phyloP scores from a whole-genome alignment of 2,329 filamentous ascomycete genomes.

The Alternaria atra region DNA sequence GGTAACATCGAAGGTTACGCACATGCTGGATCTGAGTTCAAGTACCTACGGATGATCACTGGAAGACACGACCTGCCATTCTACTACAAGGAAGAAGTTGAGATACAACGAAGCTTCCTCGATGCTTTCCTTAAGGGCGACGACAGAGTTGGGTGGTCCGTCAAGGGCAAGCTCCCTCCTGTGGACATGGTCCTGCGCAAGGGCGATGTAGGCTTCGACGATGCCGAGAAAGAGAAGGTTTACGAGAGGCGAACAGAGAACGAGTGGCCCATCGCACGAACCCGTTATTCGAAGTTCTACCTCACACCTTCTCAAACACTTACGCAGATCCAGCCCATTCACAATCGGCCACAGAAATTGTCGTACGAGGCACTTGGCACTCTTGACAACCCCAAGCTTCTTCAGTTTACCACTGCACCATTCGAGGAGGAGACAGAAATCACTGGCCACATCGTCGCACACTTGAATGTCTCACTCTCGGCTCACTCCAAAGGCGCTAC shows the following conservation, averaged over 20 bases:
- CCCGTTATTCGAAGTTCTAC: constrained; percentile 69
- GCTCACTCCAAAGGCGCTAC: constrained; percentile 50
- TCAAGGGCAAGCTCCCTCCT: constrained; percentile 65
- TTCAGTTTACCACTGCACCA: constrained; percentile 66
- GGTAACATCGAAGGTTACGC: constrained; percentile 74
- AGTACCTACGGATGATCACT: constrained; percentile 74
- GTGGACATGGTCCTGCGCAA: constrained; percentile 71
- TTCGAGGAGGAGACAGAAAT: constrained; percentile 74
- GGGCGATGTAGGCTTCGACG: constrained; percentile 72
- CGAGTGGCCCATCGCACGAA: constrained; percentile 74
- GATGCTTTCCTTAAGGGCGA: constrained; percentile 76
- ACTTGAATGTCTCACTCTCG: constrained; percentile 68
- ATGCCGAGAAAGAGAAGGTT: constrained; percentile 66
- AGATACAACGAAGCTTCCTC: constrained; percentile 72
- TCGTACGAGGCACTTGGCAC: constrained; percentile 69
- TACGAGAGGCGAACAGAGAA: constrained; percentile 66
- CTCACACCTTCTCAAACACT: constrained; percentile 62
- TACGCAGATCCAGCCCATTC: constrained; percentile 41
- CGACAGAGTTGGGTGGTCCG: constrained; percentile 68
- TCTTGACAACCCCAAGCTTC: constrained; percentile 61
- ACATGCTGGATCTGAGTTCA: constrained; percentile 70
- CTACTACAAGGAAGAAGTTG: constrained; percentile 74
- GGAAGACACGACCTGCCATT: constrained; percentile 77
- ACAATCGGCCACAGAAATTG: constrained; percentile 53
- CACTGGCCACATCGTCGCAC: constrained; percentile 72